Percentiles rank a stretch among this genome's conserved stretches.
Conservation (phyloP, 192 early-diverging fungal species). For the Coemansia sp. region DNA sequence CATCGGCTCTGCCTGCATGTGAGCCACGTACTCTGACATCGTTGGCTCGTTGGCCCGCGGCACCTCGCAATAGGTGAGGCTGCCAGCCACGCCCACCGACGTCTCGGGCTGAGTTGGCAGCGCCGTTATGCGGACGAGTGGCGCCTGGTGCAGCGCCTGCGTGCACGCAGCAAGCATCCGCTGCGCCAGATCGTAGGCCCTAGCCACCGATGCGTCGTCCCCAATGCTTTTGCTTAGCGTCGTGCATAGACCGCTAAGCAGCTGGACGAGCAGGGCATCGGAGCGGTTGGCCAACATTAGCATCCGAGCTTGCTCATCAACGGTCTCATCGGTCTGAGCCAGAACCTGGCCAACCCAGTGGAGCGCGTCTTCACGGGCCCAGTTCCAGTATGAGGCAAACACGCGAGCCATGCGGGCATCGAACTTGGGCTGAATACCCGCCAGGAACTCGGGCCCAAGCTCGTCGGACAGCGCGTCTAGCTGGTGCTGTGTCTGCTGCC, state of each 20-base stretch:
- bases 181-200: constrained; percentile 65
- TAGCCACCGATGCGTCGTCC: constrained; percentile 56
- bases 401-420: constrained; percentile 75
- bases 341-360: constrained; percentile 71
- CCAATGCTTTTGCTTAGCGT: constrained; percentile 63
- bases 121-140: constrained; percentile 12
- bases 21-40: constrained; percentile 81
- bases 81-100: constrained; percentile 65
- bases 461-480: constrained; percentile 78
- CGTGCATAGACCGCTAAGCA: constrained; percentile 73
- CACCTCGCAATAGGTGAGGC: constrained; percentile 72
- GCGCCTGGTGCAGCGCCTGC: constrained; percentile 64
- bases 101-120: constrained; percentile 76
- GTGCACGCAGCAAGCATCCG: constrained; percentile 78
- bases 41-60: constrained; percentile 70
- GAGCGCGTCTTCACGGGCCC: constrained; percentile 60
- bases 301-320: constrained; percentile 11
- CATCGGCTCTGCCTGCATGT: constrained; percentile 65
- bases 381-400: constrained; percentile 97
- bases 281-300: constrained; percentile 74
- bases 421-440: constrained; percentile 83
- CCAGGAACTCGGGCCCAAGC: constrained; percentile 81
- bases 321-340: constrained; percentile 60
- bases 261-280: constrained; percentile 10
- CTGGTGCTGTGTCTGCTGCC: constrained; percentile 56